Evolutionary conservation across 1,284 basidiomycete genomes (phyloP), one percentile per base, ranked within the genome.

Genomic region (Sporisorium graminicola): DNA sequence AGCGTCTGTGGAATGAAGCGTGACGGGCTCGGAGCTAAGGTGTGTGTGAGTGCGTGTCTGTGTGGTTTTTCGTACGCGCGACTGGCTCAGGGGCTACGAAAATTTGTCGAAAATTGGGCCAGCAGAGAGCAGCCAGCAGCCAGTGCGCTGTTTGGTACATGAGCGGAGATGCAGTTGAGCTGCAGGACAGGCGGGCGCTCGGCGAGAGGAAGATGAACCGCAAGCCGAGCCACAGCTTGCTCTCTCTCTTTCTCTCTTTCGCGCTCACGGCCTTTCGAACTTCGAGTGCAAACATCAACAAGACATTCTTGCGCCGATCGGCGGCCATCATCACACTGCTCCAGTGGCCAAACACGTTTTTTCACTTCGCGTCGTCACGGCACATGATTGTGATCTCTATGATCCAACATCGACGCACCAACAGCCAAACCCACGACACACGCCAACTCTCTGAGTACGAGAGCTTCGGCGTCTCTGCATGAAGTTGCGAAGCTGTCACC

Each of bases 351-450:
- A 14, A 40, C 22, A 33, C 33, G 6, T 3, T 5, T 3, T 5
- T 18, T 26, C 14, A 27, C 26, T 31, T 31, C 53, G 53, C 42
- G 53, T 56, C n/a, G n/a, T n/a, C n/a, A 46, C 43, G 33, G 42
- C 54, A 56, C 54, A 46, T 56, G 43, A 54, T 44, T 27, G n/a
- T n/a, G n/a, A n/a, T n/a, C n/a, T n/a, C n/a, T n/a, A n/a, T 14
- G 16, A 24, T 20, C 31, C 44, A 57, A 49, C 43, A 46, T 47
- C 31, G 22, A 47, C 29, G 10, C n/a, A 42, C n/a, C 14, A 33
- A 13, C 20, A 22, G 20, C 52, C 27, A n/a, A 14, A 53, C 14
- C 33, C 31, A 40, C 14, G 7, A 9, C 37, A n/a, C 37, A 40
- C 37, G 4, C 13, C 5, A 2, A 40, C 37, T 18, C 13, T 29